Evolutionary conservation across 2,329 filamentous ascomycete species (phyloP).

Genomic region (Fusarium illudens): DNA sequence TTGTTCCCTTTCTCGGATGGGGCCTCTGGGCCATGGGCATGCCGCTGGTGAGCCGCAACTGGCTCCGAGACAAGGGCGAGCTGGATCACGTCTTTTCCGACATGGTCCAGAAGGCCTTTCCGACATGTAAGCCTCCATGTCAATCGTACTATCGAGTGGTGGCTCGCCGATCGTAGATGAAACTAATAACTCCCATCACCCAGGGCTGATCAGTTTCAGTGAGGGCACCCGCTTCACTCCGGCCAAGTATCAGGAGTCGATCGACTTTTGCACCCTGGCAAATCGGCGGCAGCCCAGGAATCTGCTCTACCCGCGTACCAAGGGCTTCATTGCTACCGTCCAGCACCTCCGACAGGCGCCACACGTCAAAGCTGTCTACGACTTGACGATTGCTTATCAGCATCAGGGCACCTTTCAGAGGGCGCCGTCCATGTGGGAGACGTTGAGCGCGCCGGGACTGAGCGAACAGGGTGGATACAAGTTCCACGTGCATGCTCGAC

Average conservation of each 20-base stretch:
- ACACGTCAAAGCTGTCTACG: constrained; percentile 64
- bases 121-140: constrained; percentile 65
- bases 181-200: constrained; percentile 13
- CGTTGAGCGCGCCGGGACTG: constrained; percentile 52
- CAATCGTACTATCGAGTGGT: background rate
- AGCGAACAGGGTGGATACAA: constrained; percentile 52
- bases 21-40: constrained; percentile 72
- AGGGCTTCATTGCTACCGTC: constrained; percentile 68
- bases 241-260: constrained; percentile 60
- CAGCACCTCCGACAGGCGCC: constrained; percentile 61
- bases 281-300: constrained; percentile 62
- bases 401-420: constrained; percentile 53
- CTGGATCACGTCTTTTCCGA: constrained; percentile 65
- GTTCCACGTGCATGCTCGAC: constrained; percentile 60
- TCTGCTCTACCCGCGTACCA: constrained; percentile 66
- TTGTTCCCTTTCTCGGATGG: constrained; percentile 70
- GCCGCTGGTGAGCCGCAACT: constrained; percentile 68
- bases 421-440: constrained; percentile 63
- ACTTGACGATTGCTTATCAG: constrained; percentile 64
- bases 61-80: constrained; percentile 64
- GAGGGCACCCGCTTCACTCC: constrained; percentile 69
- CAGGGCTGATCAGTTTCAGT: constrained; percentile 71
- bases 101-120: constrained; percentile 61
- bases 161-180: background rate
- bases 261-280: constrained; percentile 61